These are phyloP conservation scores for Triticum turgidum DNA, from an alignment of 176 grass and related monocot species.

Conservation along the genomic window DNA sequence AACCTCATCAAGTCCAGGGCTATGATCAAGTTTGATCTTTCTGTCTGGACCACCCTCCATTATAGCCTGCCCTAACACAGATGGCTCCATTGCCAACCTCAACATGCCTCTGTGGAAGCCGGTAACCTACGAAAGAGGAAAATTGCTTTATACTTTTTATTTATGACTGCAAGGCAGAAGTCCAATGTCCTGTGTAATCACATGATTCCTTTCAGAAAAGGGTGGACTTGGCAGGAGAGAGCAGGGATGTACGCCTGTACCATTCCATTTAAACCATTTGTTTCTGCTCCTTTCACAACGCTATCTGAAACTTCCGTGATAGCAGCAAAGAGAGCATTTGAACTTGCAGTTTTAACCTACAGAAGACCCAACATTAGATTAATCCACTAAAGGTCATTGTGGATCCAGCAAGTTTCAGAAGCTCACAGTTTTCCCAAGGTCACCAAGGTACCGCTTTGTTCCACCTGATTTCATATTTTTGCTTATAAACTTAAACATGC, in stretches of 20 bases:
- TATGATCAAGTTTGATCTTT: conserved; percentile 88
- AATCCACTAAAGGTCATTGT: conserved; percentile 18
- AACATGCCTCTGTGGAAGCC: conserved; percentile 84
- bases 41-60: conserved; percentile 77
- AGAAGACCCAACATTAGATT: conserved; percentile 39
- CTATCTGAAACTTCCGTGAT: conserved; percentile 86
- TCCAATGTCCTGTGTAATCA: neutral
- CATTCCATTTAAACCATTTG: conserved; percentile 86
- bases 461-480: conserved; percentile 79
- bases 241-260: conserved; percentile 34
- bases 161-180: neutral
- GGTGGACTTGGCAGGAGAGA: neutral
- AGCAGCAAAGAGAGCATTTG: conserved; percentile 78
- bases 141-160: neutral
- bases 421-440: conserved; percentile 87
- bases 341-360: conserved; percentile 84
- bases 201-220: neutral
- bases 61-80: conserved; percentile 77
- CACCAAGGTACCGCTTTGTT: conserved; percentile 88
- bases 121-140: conserved; percentile 49
- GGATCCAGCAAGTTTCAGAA: conserved; percentile 36
- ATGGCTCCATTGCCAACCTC: conserved; percentile 93
- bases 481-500: conserved; percentile 98
- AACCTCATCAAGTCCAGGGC: conserved; percentile 79
- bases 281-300: conserved; percentile 79